A percentile compares a stretch with the other conserved stretches of the same genome.
Evolutionary conservation across 208 protist species (phyloP).

Genomic region (Endotrypanum monterogeii): DNA sequence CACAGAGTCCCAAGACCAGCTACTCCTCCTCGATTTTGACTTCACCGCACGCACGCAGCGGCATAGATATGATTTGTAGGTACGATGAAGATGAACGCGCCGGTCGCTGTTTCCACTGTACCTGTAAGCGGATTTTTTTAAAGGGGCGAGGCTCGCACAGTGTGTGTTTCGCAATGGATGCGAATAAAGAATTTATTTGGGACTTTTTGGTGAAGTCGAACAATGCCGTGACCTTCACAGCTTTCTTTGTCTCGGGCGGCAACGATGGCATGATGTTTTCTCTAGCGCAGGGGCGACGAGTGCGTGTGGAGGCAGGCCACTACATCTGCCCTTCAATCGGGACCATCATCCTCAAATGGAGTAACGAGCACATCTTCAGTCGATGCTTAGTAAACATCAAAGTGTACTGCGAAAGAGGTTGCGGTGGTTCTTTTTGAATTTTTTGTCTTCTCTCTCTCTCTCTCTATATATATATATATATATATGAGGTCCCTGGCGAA

Average conservation of each 20-base stretch:
- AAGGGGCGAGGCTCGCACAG: conserved; percentile 27
- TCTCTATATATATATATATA: no score
- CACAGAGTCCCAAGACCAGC: not conserved
- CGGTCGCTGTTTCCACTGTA: conserved; percentile 18
- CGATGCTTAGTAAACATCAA: conserved; percentile 38
- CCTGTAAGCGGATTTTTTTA: conserved; percentile 31
- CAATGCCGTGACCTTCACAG: conserved; percentile 44
- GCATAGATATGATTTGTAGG: not conserved
- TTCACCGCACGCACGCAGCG: not conserved
- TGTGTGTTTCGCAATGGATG: conserved; percentile 38
- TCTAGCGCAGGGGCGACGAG: conserved; percentile 19
- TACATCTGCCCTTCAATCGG: conserved; percentile 45
- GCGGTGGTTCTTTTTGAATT: no score
- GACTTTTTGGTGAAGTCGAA: conserved; percentile 51
- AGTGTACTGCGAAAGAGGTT: conserved; percentile 33
- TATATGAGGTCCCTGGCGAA: no score
- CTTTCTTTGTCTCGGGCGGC: conserved; percentile 41
- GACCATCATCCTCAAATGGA: conserved; percentile 65
- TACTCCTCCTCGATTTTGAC: not conserved
- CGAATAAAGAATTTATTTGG: conserved; percentile 58
- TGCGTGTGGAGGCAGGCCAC: conserved; percentile 53
- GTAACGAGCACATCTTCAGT: conserved; percentile 38
- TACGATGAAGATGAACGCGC: not conserved
- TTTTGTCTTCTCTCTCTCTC: no score
- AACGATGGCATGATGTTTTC: conserved; percentile 38